phyloP scores from a whole-genome alignment of 352 stramenopile genomes.

The Albugo laibachii region DNA sequence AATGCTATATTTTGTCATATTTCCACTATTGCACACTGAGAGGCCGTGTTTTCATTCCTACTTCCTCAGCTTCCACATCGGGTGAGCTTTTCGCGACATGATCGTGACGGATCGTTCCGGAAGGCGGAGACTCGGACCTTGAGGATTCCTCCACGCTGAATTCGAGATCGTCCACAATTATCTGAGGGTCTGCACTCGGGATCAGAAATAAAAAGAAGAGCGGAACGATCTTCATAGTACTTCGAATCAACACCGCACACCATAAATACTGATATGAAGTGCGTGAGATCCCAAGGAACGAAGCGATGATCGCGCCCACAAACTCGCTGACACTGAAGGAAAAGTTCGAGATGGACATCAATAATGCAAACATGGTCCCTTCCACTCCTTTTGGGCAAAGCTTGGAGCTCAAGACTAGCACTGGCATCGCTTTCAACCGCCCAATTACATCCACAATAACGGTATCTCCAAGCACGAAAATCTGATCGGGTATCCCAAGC shows the following conservation, averaged over 20 bases:
- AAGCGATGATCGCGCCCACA: constrained; percentile 80
- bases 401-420: constrained; percentile 86
- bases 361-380: constrained; percentile 89
- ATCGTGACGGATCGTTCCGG: too few relatives aligned
- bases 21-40: too few relatives aligned
- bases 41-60: too few relatives aligned
- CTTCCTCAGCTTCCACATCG: too few relatives aligned
- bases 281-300: constrained; percentile 76
- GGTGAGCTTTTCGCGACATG: too few relatives aligned
- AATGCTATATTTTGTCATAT: too few relatives aligned
- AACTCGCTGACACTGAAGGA: constrained; percentile 85
- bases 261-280: constrained; percentile 83
- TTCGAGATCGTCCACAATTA: constrained; percentile 49
- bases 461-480: constrained; percentile 90
- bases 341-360: constrained; percentile 96
- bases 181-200: constrained; percentile 43
- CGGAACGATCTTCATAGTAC: constrained; percentile 79
- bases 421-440: constrained; percentile 80
- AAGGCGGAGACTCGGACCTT: too few relatives aligned
- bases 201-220: constrained; percentile 81
- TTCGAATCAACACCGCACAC: constrained; percentile 82
- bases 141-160: constrained; percentile 12
- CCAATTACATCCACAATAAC: constrained; percentile 76
- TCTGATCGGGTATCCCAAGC: constrained; percentile 86
- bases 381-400: constrained; percentile 91